A percentile compares a stretch with the other conserved stretches of the same genome.
phyloP scores from a whole-genome alignment of 257 asterid species.

The Forsythia suspensa region DNA sequence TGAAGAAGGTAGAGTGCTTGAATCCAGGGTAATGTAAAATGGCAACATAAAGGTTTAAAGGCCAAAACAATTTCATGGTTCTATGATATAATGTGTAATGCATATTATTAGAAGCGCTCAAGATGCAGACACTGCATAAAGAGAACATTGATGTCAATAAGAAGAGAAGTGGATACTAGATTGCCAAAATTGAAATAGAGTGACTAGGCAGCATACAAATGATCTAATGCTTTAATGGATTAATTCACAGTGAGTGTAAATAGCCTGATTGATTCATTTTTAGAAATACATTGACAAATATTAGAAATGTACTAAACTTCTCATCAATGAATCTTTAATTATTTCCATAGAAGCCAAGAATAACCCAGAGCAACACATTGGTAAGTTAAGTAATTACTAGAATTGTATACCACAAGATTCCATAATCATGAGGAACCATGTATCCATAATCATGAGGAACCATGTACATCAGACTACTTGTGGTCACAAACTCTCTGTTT shows the following conservation, averaged over 20 bases:
- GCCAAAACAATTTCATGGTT: neutral
- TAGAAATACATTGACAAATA: neutral
- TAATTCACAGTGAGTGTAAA: neutral
- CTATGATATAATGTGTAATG: neutral
- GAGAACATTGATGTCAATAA: neutral
- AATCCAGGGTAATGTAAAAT: neutral
- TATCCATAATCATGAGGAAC: neutral
- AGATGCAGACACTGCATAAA: neutral
- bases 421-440: neutral
- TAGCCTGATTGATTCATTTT: neutral
- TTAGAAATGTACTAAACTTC: neutral
- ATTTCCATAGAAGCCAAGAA: neutral
- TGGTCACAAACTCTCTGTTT: neutral
- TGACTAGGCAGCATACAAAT: neutral
- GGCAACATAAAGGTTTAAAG: neutral
- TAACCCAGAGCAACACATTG: neutral
- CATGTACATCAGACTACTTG: neutral
- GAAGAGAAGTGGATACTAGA: neutral
- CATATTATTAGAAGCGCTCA: neutral
- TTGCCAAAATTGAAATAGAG: neutral
- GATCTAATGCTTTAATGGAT: neutral
- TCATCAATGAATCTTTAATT: neutral
- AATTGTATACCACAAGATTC: neutral
- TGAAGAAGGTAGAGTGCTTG: too few species aligned
- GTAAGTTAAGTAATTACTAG: neutral